Conservation (phyloP, 1,284 basidiomycete species). For the Kalmanozyma brasiliensis region DNA sequence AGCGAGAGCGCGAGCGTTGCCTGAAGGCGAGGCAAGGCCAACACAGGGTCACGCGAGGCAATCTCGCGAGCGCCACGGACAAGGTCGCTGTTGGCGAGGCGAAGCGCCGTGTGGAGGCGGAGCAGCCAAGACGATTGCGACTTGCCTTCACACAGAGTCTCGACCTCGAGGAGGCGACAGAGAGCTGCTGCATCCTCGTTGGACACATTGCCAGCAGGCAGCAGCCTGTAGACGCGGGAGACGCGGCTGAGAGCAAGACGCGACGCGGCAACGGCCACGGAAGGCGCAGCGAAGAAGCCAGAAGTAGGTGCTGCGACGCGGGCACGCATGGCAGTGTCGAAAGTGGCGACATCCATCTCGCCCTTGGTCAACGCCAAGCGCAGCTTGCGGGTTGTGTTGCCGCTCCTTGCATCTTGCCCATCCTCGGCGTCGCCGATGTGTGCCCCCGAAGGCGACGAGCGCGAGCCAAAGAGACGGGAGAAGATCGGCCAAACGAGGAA, state of each 20-base stretch:
- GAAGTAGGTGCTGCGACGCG: conserved; percentile 22
- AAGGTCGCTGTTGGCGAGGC: conserved; percentile 39
- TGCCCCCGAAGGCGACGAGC: neutral
- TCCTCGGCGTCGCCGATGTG: conserved; percentile 2
- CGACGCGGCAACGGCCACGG: conserved; percentile 9
- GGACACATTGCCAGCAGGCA: conserved; percentile 12
- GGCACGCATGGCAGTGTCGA: conserved; percentile 16
- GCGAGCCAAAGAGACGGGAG: conserved; percentile 17
- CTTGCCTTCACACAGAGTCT: conserved; percentile 43
- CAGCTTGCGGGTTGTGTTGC: conserved; percentile 21
- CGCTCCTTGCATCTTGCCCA: neutral
- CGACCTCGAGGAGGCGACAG: conserved; percentile 51
- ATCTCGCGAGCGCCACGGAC: conserved; percentile 3
- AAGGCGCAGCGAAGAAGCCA: conserved; percentile 18
- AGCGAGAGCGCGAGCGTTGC: conserved; percentile 51
- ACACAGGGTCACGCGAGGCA: conserved; percentile 15
- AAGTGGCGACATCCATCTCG: conserved; percentile 27
- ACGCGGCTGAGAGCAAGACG: conserved; percentile 20
- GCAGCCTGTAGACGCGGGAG: conserved; percentile 9
- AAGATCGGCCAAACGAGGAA: conserved; percentile 53
- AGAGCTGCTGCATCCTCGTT: conserved; percentile 35
- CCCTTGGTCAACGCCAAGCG: conserved; percentile 23
- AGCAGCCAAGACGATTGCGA: conserved; percentile 45
- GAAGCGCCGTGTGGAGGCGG: conserved; percentile 50
- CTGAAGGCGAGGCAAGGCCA: conserved; percentile 25